phyloP scores from a whole-genome alignment of 768 basidiomycete species.

The Calocybe indica region DNA sequence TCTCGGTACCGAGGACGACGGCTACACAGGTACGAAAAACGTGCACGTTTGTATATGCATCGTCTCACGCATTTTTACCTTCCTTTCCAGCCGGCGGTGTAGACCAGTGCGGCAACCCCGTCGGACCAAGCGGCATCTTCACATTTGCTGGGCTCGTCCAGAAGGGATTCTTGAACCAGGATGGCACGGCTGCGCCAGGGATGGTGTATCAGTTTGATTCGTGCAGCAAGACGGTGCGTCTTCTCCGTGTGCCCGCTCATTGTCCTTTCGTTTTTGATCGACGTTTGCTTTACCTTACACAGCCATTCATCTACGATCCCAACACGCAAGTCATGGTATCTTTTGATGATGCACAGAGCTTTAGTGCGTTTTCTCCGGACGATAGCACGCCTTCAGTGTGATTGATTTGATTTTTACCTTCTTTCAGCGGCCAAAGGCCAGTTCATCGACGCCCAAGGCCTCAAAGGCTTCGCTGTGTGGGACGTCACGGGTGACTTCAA shows the following conservation, averaged over 20 bases:
- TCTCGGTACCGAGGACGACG: conserved; percentile 45
- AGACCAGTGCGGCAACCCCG: conserved; percentile 45
- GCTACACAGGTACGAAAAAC: conserved; percentile 16
- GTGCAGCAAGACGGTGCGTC: conserved; percentile 69
- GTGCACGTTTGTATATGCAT: conserved; percentile 5
- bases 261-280: background rate
- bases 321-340: conserved; percentile 53
- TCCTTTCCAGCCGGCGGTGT: conserved; percentile 1
- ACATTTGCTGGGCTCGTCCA: conserved; percentile 58
- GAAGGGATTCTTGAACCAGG: conserved; percentile 42
- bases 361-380: conserved; percentile 24
- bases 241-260: background rate
- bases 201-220: conserved; percentile 55
- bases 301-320: conserved; percentile 67
- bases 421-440: conserved; percentile 45
- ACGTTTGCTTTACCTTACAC: conserved; percentile 1
- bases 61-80: background rate
- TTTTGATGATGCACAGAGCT: conserved; percentile 59
- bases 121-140: conserved; percentile 41
- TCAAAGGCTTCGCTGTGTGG: conserved; percentile 67
- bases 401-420: background rate
- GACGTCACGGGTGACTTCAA: conserved; percentile 56
- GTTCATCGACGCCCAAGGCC: conserved; percentile 45
- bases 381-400: no score
- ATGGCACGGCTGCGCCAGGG: conserved; percentile 39